These are phyloP conservation scores for Rhodomyrtus tomentosa DNA, from an alignment of 345 rosid species.

Conservation along the genomic window DNA sequence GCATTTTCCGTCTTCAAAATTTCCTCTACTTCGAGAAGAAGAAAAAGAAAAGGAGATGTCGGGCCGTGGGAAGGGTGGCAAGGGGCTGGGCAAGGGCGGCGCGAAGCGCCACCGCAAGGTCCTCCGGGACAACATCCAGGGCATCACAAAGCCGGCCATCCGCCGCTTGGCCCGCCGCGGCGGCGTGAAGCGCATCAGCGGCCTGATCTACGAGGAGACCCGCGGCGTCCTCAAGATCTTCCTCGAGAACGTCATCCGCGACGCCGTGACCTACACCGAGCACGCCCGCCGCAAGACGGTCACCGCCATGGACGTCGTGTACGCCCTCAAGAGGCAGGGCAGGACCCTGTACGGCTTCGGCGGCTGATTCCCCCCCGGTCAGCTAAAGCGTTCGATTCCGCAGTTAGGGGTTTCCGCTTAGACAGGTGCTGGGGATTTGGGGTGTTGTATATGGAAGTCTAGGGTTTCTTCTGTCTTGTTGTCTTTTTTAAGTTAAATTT, in stretches of 20 bases:
- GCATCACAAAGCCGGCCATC: slow-evolving; percentile 3
- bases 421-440: not conserved
- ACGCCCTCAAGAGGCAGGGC: slow-evolving; percentile 7
- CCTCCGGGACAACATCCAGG: slow-evolving; percentile 7
- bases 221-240: slow-evolving; percentile 6
- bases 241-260: slow-evolving; percentile 6
- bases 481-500: not conserved
- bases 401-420: not conserved
- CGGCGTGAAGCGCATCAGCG: slow-evolving; percentile 5
- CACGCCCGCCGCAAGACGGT: slow-evolving; percentile 6
- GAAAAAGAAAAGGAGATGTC: not conserved
- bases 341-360: slow-evolving; percentile 5
- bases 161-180: slow-evolving; percentile 4
- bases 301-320: slow-evolving; percentile 5
- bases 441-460: not conserved
- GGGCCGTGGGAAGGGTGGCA: slow-evolving; percentile 3
- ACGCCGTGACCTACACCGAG: slow-evolving; percentile 5
- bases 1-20: no score
- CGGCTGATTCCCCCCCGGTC: not conserved
- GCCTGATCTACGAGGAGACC: slow-evolving; percentile 7
- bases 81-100: slow-evolving; percentile 3
- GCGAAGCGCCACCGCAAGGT: slow-evolving; percentile 7
- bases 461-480: not conserved
- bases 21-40: not conserved
- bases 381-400: not conserved